Evolutionary conservation across 2,329 filamentous ascomycete genomes (phyloP), one percentile per base, ranked within the genome.

Genomic region (Neoarthrinium moseri): DNA sequence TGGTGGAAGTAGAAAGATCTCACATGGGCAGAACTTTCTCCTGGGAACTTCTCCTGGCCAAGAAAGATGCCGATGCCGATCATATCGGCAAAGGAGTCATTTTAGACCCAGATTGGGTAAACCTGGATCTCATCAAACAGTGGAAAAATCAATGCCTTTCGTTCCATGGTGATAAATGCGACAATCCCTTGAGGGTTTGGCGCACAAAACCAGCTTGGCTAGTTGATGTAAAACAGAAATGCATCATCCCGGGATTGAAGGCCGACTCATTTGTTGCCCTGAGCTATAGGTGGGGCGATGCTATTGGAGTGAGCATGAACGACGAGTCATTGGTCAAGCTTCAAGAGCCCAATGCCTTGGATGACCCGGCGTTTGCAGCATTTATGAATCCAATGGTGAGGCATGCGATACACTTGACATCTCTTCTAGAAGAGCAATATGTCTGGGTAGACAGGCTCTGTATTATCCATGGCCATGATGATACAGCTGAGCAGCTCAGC

Each of bases 381-480:
- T 13, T 5, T 6, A 13, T 27, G 10, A 13, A 13, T 17, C 33
- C 34, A 12, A 38, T 21, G 11, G 3, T 38, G 3, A 18, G 20
- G 5, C 32, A 45, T 10, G 34, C 43, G 4, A 17, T 38, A 4
- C 20, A 32, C 12, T 17, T 45, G 5, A 30, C 23, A 8, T 26
- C 17, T 6, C 5, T 27, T 21, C 15, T 45, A 12, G 43, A 20
- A 3, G 43, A 45, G 27, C 43, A 23, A 4, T 38, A 45, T 15
- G 6, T 45, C n/a, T 45, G 43, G 43, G 34, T 17, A n/a, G 36
- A 45, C 13, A 33, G 32, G 8, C 8, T 45, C 3, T 45, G 43
- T n/a, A 38, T 45, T 10, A 33, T 38, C 5, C 43, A 45, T 10
- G 23, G 23, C 6, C 7, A 32, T 39, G 13, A 26, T 12, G 33